phyloP scores from a whole-genome alignment of 148 eudicot genomes.

The Drosera capensis region DNA sequence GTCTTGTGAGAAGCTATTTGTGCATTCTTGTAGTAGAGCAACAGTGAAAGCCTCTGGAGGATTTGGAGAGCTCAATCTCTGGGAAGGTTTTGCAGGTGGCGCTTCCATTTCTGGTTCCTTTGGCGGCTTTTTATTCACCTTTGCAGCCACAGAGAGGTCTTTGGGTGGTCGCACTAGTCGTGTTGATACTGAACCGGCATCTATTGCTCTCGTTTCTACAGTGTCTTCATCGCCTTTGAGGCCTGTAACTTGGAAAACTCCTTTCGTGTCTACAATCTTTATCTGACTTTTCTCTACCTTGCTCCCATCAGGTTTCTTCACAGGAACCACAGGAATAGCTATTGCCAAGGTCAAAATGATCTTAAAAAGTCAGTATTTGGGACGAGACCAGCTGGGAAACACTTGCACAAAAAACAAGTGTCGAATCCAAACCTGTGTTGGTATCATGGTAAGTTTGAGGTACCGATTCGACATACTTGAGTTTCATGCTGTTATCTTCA shows the following conservation, averaged over 20 bases:
- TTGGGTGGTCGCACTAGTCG: conserved; percentile 40
- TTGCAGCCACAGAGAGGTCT: conserved; percentile 30
- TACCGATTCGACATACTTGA: conserved; percentile 15
- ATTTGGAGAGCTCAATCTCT: conserved; percentile 15
- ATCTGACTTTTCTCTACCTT: conserved; percentile 18
- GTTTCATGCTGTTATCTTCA: conserved; percentile 14
- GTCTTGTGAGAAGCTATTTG: conserved; percentile 83
- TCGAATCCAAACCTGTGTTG: no score
- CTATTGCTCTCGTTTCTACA: conserved; percentile 34
- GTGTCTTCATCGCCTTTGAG: conserved; percentile 20
- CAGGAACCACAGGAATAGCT: conserved; percentile 22
- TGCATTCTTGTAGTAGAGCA: conserved; percentile 77
- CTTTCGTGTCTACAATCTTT: conserved; percentile 9
- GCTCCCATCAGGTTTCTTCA: conserved; percentile 16
- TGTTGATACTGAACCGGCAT: conserved; percentile 7
- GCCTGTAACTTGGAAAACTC: conserved; percentile 12
- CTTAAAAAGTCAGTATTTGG: neutral
- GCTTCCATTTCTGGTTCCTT: conserved; percentile 15
- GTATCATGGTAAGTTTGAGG: conserved; percentile 27
- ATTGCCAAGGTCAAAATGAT: conserved; percentile 4
- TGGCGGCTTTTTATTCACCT: conserved; percentile 29
- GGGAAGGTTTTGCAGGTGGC: conserved; percentile 10
- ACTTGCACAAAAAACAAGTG: no score
- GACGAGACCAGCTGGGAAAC: neutral
- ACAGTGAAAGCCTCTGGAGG: conserved; percentile 49